Evolutionary conservation across 345 rosid genomes (phyloP).

Genomic region (Angophora floribunda): DNA sequence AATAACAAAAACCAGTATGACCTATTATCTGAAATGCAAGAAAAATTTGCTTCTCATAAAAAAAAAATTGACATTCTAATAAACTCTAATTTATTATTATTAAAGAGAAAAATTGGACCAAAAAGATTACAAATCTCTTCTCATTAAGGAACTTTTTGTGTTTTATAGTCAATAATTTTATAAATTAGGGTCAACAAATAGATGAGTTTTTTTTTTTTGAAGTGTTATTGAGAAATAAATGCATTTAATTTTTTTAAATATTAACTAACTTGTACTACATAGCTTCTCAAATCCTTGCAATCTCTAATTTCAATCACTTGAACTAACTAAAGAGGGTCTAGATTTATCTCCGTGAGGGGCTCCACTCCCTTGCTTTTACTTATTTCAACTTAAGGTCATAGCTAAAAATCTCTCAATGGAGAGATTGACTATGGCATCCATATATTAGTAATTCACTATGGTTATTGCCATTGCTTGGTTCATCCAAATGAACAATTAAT

Average conservation of each 20-base stretch:
- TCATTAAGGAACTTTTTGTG: background rate
- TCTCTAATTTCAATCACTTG: background rate
- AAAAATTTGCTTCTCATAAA: too few species aligned
- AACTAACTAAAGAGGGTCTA: fast-evolving
- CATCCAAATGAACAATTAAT: background rate
- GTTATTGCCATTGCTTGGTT: background rate
- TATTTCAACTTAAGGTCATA: too few species aligned
- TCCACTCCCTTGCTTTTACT: background rate
- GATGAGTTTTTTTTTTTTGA: background rate
- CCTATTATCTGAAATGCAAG: background rate
- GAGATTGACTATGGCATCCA: fast-evolving
- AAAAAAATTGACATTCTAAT: fast-evolving
- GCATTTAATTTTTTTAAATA: background rate
- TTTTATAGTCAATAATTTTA: background rate
- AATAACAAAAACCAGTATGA: background rate
- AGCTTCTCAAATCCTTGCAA: too few species aligned
- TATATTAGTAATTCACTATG: too few species aligned
- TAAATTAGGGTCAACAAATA: fast-evolving
- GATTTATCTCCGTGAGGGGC: background rate
- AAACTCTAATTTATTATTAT: background rate
- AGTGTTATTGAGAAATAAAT: background rate
- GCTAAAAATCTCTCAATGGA: too few species aligned
- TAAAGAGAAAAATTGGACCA: too few species aligned
- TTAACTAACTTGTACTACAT: background rate
- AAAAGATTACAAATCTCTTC: background rate